Evolutionary conservation across 2,329 filamentous ascomycete species (phyloP).

Genomic region (Tricladium varicosporioides): DNA sequence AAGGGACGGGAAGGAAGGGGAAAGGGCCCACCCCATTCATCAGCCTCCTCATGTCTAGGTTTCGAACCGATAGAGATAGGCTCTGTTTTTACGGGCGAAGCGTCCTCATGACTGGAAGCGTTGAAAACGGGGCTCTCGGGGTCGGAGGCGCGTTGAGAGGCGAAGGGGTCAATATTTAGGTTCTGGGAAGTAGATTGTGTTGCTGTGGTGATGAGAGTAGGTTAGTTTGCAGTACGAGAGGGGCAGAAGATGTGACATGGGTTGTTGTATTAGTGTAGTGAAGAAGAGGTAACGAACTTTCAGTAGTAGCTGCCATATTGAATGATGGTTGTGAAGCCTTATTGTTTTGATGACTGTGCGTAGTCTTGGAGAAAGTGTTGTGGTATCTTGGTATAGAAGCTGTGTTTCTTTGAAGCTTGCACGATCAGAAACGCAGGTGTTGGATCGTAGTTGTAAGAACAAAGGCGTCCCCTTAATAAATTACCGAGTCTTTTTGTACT

Average conservation of each 20-base stretch:
- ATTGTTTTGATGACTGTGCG: background rate
- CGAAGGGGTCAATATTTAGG: background rate
- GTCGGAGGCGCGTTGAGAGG: background rate
- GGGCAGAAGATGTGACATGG: background rate
- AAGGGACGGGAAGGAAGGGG: background rate
- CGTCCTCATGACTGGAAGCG: background rate
- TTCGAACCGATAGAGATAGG: background rate
- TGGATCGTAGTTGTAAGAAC: background rate
- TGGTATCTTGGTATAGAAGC: background rate
- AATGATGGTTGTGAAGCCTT: background rate
- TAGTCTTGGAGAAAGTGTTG: background rate
- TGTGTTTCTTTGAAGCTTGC: background rate
- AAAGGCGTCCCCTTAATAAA: background rate
- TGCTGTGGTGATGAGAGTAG: background rate
- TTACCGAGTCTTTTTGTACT: background rate
- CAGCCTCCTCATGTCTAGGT: background rate
- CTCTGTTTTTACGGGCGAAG: background rate
- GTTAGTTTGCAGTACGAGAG: background rate
- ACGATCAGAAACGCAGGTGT: background rate
- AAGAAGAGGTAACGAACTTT: background rate
- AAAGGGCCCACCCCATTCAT: slow-evolving; percentile 12
- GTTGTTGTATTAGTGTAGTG: background rate
- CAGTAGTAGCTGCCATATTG: background rate
- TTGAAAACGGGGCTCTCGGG: background rate
- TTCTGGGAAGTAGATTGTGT: background rate